These are phyloP conservation scores for Rhipidocladum racemiflorum DNA, from an alignment of 176 grass and related monocot genomes.

Conservation along the genomic window DNA sequence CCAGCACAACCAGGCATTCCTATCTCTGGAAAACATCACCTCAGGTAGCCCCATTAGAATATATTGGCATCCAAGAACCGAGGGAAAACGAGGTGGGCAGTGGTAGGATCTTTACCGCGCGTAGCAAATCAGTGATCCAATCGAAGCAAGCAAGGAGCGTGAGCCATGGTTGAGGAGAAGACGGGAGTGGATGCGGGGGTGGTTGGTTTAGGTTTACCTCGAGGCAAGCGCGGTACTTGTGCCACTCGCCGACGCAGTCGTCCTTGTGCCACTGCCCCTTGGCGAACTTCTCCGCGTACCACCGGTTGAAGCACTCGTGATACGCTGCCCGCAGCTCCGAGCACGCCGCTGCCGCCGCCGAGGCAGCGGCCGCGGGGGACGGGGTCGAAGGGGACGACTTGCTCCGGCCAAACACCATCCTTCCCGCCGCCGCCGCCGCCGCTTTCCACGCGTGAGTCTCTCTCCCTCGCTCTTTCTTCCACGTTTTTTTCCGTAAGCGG, in stretches of 20 bases:
- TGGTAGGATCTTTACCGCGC: neutral
- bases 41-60: neutral
- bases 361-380: constrained; percentile 18
- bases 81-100: neutral
- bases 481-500: neutral
- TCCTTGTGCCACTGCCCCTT: constrained; percentile 89
- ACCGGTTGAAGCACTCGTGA: constrained; percentile 95
- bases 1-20: neutral
- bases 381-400: constrained; percentile 27
- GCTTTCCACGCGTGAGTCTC: neutral
- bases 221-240: constrained; percentile 81
- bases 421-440: neutral
- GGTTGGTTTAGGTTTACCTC: constrained; percentile 33
- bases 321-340: constrained; percentile 64
- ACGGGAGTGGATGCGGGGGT: neutral
- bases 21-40: neutral
- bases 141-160: neutral
- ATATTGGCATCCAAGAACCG: constrained; percentile 4
- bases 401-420: constrained; percentile 51
- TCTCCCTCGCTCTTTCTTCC: neutral
- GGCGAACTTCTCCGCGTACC: constrained; percentile 95
- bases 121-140: neutral
- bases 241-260: constrained; percentile 69
- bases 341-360: constrained; percentile 53
- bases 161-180: neutral